Percentiles rank a stretch among this genome's conserved stretches.
phyloP scores from a whole-genome alignment of 345 rosid species.

The Brassica carinata region DNA sequence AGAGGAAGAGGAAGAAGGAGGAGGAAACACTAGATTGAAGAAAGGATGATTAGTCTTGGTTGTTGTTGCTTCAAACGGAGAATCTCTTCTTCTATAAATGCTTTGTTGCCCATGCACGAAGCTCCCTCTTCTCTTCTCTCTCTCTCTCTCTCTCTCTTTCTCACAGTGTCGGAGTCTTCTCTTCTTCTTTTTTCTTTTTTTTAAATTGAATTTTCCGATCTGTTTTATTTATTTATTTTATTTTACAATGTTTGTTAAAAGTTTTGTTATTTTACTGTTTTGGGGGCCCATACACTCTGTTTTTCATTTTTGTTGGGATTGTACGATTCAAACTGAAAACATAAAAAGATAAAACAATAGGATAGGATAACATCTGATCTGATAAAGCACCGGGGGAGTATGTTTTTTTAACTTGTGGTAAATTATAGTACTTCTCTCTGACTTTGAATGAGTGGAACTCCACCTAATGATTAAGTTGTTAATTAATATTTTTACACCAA shows the following conservation, averaged over 20 bases:
- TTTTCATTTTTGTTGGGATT: not conserved
- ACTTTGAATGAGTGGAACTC: no score
- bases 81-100: constrained; percentile 12
- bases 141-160: not conserved
- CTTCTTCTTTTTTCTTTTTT: not conserved
- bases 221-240: not conserved
- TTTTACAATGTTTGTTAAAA: not conserved
- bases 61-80: constrained; percentile 15
- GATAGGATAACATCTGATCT: not conserved
- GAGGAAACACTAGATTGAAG: not conserved
- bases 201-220: constrained; percentile 24
- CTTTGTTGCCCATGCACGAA: constrained; percentile 38
- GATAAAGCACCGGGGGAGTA: not conserved
- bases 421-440: not conserved
- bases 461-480: no score
- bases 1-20: not conserved
- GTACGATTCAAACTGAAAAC: not conserved
- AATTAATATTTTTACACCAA: no score
- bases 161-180: constrained; percentile 6
- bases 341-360: not conserved
- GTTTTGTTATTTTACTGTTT: not conserved
- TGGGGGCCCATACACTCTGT: not conserved
- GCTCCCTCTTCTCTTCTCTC: not conserved
- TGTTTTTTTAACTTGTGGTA: not conserved
- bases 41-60: constrained; percentile 1